Evolutionary conservation across 192 early-diverging fungal species (phyloP).

Genomic region (Geranomyces michiganensis): DNA sequence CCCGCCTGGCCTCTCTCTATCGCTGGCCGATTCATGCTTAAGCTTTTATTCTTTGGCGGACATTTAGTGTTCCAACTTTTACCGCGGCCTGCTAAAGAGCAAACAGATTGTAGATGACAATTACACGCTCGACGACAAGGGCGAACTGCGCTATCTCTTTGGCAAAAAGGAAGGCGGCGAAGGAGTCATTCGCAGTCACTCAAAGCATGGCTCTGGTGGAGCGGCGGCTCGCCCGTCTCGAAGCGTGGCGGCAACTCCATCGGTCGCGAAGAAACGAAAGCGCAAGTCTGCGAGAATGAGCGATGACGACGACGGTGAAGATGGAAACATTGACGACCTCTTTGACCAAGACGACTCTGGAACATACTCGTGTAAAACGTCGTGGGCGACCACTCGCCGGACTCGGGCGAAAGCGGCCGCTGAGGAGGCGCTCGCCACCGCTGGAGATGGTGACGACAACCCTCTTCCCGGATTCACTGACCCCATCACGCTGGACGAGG

Average conservation of each 20-base stretch:
- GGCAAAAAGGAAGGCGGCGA: conserved; percentile 80
- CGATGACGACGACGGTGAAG: conserved; percentile 64
- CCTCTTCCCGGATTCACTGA: conserved; percentile 91
- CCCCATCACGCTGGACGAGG: conserved; percentile 90
- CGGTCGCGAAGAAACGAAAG: conserved; percentile 48
- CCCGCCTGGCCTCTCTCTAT: neutral
- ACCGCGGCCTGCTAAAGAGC: conserved; percentile 85
- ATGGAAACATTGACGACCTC: conserved; percentile 58
- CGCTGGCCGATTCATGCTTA: neutral
- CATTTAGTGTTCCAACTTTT: conserved; percentile 91
- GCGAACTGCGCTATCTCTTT: conserved; percentile 89
- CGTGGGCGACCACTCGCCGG: conserved; percentile 64
- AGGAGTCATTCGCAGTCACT: conserved; percentile 84
- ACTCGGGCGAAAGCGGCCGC: conserved; percentile 51
- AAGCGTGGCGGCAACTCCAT: neutral
- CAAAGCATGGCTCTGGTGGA: conserved; percentile 50
- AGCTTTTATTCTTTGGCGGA: neutral
- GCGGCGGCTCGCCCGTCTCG: conserved; percentile 48
- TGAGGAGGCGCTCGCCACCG: conserved; percentile 42
- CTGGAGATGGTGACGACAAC: conserved; percentile 61
- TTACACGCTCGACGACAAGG: conserved; percentile 88
- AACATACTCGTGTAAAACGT: conserved; percentile 59
- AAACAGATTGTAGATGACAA: conserved; percentile 88
- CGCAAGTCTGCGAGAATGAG: conserved; percentile 49
- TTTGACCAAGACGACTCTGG: conserved; percentile 63